These are phyloP conservation scores for Psilocybe mexicana DNA, from an alignment of 1,284 basidiomycete genomes.

Conservation along the genomic window DNA sequence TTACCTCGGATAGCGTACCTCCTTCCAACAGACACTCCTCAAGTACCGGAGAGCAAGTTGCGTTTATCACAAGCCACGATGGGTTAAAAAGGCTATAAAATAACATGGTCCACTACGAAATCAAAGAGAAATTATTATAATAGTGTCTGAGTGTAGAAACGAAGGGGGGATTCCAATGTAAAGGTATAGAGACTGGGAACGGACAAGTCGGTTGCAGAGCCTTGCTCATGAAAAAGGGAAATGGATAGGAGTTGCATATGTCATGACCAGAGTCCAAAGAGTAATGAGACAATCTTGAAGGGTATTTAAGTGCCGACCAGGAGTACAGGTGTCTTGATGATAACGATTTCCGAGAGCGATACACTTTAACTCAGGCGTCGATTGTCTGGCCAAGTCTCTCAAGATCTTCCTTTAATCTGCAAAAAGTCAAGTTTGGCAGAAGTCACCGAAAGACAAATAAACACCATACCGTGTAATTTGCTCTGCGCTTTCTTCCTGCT, in stretches of 20 bases:
- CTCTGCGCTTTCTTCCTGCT: constrained; percentile 73
- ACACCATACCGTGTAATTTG: constrained; percentile 74
- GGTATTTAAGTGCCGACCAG: constrained; percentile 2
- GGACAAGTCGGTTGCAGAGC: background rate
- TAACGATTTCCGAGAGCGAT: constrained; percentile 8
- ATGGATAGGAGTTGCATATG: background rate
- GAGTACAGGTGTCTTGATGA: constrained; percentile 1
- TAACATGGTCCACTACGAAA: background rate
- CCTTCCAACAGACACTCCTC: background rate
- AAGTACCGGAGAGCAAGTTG: background rate
- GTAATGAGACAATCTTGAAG: background rate
- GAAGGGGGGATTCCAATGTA: background rate
- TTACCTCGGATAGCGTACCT: background rate
- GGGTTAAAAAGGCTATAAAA: background rate
- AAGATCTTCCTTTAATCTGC: constrained; percentile 68
- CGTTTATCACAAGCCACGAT: constrained; percentile 4
- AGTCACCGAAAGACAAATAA: background rate
- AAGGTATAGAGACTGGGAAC: constrained; percentile 1
- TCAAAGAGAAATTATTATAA: constrained; percentile 6
- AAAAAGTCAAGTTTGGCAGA: constrained; percentile 27
- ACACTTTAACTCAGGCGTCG: constrained; percentile 2
- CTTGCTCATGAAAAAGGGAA: background rate
- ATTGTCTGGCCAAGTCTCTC: constrained; percentile 37
- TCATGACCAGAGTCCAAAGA: background rate
- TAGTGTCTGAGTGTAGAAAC: constrained; percentile 8